phyloP scores from a whole-genome alignment of 176 grass and related monocot genomes.

The Phoenix dactylifera region DNA sequence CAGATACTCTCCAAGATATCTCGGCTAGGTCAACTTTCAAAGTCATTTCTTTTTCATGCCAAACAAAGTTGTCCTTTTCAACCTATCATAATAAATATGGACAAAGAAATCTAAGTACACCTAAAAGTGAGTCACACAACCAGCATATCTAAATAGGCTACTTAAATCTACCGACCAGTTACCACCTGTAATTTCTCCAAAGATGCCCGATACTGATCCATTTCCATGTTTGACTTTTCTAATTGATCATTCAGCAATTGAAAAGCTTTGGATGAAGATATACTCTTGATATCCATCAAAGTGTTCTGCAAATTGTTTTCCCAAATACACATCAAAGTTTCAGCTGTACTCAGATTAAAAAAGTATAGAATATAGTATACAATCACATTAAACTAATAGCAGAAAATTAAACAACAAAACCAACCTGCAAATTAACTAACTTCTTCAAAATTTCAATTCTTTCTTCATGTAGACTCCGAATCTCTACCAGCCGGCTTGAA shows the following conservation, averaged over 20 bases:
- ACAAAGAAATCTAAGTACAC: slow-evolving; percentile 24
- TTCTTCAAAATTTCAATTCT: slow-evolving; percentile 83
- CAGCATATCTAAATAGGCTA: slow-evolving; percentile 13
- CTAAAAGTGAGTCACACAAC: slow-evolving; percentile 7
- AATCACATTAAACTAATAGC: neutral
- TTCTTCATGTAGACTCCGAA: slow-evolving; percentile 74
- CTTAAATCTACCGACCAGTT: slow-evolving; percentile 47
- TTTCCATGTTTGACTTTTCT: slow-evolving; percentile 55
- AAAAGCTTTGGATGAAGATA: slow-evolving; percentile 72
- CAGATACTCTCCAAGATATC: slow-evolving; percentile 45
- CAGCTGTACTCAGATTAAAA: too few relatives aligned
- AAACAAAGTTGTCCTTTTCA: slow-evolving; percentile 70
- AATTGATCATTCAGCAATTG: slow-evolving; percentile 54
- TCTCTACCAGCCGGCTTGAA: slow-evolving; percentile 58
- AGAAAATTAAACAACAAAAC: slow-evolving; percentile 14
- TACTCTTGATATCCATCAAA: slow-evolving; percentile 72
- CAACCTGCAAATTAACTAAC: slow-evolving; percentile 66
- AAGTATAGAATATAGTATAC: too few relatives aligned
- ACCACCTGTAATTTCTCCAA: slow-evolving; percentile 98
- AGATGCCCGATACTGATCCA: slow-evolving; percentile 35
- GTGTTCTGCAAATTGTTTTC: slow-evolving; percentile 47
- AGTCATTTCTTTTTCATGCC: slow-evolving; percentile 70
- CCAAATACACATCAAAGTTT: too few relatives aligned
- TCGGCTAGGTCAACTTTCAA: slow-evolving; percentile 67
- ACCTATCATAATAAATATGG: slow-evolving; percentile 38